Base-by-base conservation (phyloP, 139 green algal species). In the Astrephomene gubernaculifera region DNA sequence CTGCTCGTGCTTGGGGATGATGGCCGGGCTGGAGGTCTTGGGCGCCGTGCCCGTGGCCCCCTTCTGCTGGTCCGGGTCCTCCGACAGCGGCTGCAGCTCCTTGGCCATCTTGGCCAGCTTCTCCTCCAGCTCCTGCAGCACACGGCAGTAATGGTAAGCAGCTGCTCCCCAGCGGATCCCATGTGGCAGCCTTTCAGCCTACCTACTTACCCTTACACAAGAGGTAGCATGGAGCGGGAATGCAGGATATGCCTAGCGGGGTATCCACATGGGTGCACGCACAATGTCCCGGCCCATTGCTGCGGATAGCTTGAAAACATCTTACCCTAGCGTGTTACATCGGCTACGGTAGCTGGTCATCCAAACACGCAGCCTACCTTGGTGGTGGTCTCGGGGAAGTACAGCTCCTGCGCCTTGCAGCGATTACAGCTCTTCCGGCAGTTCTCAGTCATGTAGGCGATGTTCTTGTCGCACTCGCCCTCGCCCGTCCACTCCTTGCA, bases 381-480 rank as follows among this genome's bases (percentile, higher is more conserved):
- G 65, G 79, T 86, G 45, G 44, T 79, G 35, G 79, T 86, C 4
- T 57, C 65, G 0, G 79, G 79, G 38, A 86, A 86, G 67, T 45
- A 88, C 53, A 67, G 65, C 19, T 69, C 29, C 8, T 54, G 25
- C 4, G 31, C 19, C 24, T 27, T 38, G 69, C 87, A 90, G 29
- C 25, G 10, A 36, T 63, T 52, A 68, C 91, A 94, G 5, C 83
- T 53, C 73, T 89, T 82, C 2, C 44, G 61, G 83, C 91, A 94
- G 60, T 84, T 89, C 35, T 88, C 60, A 19, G 38, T 63, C 91
- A 94, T 94, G 79, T 87, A 94, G 27, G 41, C 52, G 1, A n/a
- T 1, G 67, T 93, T 94, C 29, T 86, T 91, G 1, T 80, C 45
- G 43, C 91, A 94, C 73, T 94, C 91, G 38, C 90, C 90, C 19